Percentiles rank a stretch among this genome's conserved stretches.
These are phyloP conservation scores for Lepidopterella palustris DNA, from an alignment of 495 filamentous ascomycete species.

Conservation along the genomic window DNA sequence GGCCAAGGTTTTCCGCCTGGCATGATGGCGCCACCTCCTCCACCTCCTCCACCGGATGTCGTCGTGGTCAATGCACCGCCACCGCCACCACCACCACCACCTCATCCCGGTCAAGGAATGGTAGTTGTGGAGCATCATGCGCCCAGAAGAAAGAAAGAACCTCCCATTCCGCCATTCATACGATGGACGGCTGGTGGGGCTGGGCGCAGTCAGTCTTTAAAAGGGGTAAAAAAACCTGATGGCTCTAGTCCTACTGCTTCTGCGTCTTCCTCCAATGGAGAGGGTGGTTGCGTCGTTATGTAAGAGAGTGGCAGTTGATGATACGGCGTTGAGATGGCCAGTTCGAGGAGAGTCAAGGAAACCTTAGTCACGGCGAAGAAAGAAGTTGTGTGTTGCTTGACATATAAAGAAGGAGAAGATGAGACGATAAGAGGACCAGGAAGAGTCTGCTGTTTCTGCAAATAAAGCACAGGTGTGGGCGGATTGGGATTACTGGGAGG, in stretches of 20 bases:
- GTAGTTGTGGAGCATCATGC: conserved; percentile 1
- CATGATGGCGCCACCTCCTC: conserved; percentile 3
- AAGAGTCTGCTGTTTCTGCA: neutral
- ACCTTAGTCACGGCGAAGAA: neutral
- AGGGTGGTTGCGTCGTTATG: conserved; percentile 15
- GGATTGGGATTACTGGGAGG: conserved; percentile 12
- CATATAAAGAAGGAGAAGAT: neutral
- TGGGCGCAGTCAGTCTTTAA: conserved; percentile 17
- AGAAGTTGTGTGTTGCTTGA: neutral
- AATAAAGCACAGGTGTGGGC: neutral
- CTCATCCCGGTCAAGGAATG: neutral
- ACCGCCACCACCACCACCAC: conserved; percentile 16
- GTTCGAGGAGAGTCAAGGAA: neutral
- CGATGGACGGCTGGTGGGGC: conserved; percentile 24
- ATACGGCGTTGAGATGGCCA: neutral
- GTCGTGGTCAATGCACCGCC: conserved; percentile 1
- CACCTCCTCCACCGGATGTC: conserved; percentile 6
- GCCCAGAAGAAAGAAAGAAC: neutral
- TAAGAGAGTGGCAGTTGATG: conserved; percentile 5
- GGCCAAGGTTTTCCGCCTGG: neutral
- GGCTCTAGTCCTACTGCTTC: conserved; percentile 9
- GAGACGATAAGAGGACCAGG: too few species aligned
- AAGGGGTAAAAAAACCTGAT: conserved; percentile 26
- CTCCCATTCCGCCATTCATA: conserved; percentile 11
- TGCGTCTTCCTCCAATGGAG: conserved; percentile 4